phyloP scores from a whole-genome alignment of 2,329 filamentous ascomycete genomes.

The Colletotrichum sp. region DNA sequence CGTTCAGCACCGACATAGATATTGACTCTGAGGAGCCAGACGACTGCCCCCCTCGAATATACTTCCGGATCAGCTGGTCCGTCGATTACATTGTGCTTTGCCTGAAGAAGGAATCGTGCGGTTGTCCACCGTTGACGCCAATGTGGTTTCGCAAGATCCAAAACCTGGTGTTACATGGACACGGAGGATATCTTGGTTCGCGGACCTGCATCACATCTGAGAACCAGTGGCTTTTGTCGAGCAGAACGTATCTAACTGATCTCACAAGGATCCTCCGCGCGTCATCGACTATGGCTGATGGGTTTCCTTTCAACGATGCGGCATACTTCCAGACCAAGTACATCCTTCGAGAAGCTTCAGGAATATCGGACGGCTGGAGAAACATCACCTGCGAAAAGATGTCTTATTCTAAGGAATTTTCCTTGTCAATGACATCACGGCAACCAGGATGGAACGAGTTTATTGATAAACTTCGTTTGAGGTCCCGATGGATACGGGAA shows the following conservation, averaged over 20 bases:
- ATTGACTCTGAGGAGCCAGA: not conserved
- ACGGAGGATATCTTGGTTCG: not conserved
- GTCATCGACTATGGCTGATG: not conserved
- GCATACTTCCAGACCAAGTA: not conserved
- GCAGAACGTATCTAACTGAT: not conserved
- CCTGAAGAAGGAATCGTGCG: not conserved
- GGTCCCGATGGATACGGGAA: not conserved
- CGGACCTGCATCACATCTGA: not conserved
- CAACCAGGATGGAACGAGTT: not conserved
- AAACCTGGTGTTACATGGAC: not conserved
- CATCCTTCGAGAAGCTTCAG: not conserved
- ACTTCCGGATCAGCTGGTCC: not conserved
- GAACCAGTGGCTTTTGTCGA: not conserved
- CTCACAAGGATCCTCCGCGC: not conserved
- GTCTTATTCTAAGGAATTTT: not conserved
- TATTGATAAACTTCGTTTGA: not conserved
- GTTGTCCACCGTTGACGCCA: not conserved
- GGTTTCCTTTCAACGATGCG: not conserved
- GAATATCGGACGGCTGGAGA: not conserved
- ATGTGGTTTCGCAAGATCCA: not conserved
- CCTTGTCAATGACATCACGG: rapidly evolving
- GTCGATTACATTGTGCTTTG: not conserved
- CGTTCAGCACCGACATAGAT: not conserved
- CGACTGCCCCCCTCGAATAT: not conserved
- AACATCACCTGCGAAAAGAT: not conserved